Evolutionary conservation across 345 rosid species (phyloP).

Genomic region (Rhodomyrtus tomentosa): DNA sequence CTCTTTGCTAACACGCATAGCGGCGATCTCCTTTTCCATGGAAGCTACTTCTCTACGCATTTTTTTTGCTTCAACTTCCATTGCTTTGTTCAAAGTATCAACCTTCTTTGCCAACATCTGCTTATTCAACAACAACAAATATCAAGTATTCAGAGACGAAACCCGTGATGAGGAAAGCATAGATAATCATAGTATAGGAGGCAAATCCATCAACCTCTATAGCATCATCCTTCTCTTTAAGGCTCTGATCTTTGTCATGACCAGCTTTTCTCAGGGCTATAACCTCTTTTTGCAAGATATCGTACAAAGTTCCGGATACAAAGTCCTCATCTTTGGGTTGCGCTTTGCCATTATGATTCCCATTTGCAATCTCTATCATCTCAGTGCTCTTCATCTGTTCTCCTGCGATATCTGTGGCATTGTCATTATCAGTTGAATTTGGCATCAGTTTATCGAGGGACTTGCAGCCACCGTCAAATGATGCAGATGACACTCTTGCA

Average conservation of each 20-base stretch:
- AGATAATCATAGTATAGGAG: background rate
- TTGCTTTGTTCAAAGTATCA: constrained; percentile 28
- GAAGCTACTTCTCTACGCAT: constrained; percentile 32
- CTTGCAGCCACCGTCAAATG: constrained; percentile 24
- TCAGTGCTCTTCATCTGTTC: constrained; percentile 3
- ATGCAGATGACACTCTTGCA: constrained; percentile 14
- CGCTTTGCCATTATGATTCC: constrained; percentile 4
- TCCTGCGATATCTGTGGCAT: background rate
- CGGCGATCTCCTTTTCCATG: constrained; percentile 33
- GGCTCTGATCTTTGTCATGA: constrained; percentile 26
- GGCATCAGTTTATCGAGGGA: constrained; percentile 12
- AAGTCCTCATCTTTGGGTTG: constrained; percentile 13
- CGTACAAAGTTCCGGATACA: constrained; percentile 30
- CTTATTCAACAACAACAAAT: background rate
- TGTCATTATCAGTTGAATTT: constrained; percentile 6
- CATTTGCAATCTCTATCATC: constrained; percentile 5
- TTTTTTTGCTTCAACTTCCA: constrained; percentile 35
- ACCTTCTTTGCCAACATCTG: constrained; percentile 43
- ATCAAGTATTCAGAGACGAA: background rate
- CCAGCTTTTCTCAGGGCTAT: constrained; percentile 25
- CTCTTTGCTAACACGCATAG: constrained; percentile 19
- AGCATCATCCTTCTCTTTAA: constrained; percentile 33
- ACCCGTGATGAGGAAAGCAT: background rate
- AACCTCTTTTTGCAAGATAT: constrained; percentile 33
- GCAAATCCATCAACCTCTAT: constrained; percentile 15